These are phyloP conservation scores for Suhomyces panamericanus DNA, from an alignment of 1,139 yeast species.

Conservation along the genomic window DNA sequence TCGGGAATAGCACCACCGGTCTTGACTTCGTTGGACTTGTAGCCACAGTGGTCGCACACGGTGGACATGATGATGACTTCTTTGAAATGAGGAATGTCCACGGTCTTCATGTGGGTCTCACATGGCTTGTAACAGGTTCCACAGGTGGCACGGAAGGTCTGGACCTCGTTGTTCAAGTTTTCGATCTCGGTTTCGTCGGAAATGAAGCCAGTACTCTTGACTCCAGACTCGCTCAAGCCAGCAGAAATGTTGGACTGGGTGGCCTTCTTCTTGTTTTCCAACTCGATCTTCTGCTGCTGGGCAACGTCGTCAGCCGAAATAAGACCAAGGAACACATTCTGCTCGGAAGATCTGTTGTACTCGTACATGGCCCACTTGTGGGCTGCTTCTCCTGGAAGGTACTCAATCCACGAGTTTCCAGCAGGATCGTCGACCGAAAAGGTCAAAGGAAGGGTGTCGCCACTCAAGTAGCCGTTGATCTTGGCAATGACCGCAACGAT, in stretches of 20 bases:
- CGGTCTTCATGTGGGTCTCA: slow-evolving; percentile 95
- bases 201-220: slow-evolving; percentile 53
- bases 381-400: slow-evolving; percentile 79
- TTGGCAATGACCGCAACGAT: slow-evolving; percentile 68
- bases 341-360: slow-evolving; percentile 84
- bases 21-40: slow-evolving; percentile 95
- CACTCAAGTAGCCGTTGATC: slow-evolving; percentile 58
- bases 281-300: slow-evolving; percentile 45
- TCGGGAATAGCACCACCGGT: slow-evolving; percentile 97
- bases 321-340: slow-evolving; percentile 84
- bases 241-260: slow-evolving; percentile 34
- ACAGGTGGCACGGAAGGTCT: slow-evolving; percentile 89
- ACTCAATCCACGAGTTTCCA: slow-evolving; percentile 97
- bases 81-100: slow-evolving; percentile 95
- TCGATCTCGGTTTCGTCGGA: slow-evolving; percentile 80
- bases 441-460: slow-evolving; percentile 76
- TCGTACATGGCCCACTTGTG: slow-evolving; percentile 91
- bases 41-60: slow-evolving; percentile 89
- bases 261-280: slow-evolving; percentile 40
- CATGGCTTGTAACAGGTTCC: slow-evolving; percentile 82
- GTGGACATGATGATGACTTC: slow-evolving; percentile 98
- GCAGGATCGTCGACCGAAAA: slow-evolving; percentile 89
- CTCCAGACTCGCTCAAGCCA: slow-evolving; percentile 36
- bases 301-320: slow-evolving; percentile 78
- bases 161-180: slow-evolving; percentile 84